Evolutionary conservation across 345 rosid species (phyloP).

Genomic region (Mangifera indica): DNA sequence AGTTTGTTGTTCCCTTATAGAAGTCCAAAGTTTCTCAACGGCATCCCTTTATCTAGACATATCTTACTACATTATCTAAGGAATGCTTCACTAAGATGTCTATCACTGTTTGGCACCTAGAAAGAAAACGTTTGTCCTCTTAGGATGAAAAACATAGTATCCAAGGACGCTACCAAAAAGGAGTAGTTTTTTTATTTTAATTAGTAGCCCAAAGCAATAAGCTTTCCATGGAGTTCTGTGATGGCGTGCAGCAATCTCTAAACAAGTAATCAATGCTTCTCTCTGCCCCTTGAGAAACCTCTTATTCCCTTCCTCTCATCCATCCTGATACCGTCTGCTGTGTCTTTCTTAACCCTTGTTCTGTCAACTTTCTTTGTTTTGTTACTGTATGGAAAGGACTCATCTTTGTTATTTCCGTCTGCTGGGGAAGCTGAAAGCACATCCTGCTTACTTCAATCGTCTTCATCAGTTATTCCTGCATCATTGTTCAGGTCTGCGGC

Average conservation of each 20-base stretch:
- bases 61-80: slow-evolving; percentile 67
- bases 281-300: slow-evolving; percentile 69
- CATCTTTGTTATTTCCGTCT: slow-evolving; percentile 41
- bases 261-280: slow-evolving; percentile 76
- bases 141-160: neutral
- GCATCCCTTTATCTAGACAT: slow-evolving; percentile 82
- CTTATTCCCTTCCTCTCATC: slow-evolving; percentile 63
- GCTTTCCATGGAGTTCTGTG: slow-evolving; percentile 80
- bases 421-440: slow-evolving; percentile 26
- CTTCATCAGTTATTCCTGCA: slow-evolving; percentile 33
- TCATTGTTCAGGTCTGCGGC: slow-evolving; percentile 62
- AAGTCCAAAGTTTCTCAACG: slow-evolving; percentile 79
- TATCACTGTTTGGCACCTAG: slow-evolving; percentile 95
- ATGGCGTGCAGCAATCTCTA: slow-evolving; percentile 89
- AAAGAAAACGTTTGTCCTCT: slow-evolving; percentile 9
- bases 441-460: slow-evolving; percentile 26
- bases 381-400: slow-evolving; percentile 82
- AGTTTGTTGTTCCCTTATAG: slow-evolving; percentile 73
- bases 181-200: too few relatives aligned
- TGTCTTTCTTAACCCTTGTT: slow-evolving; percentile 55
- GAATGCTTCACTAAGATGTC: slow-evolving; percentile 97
- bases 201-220: neutral
- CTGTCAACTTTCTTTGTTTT: slow-evolving; percentile 55
- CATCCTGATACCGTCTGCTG: slow-evolving; percentile 33
- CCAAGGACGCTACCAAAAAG: too few relatives aligned